Percentiles rank a stretch among this genome's conserved stretches.
These are phyloP conservation scores for Suillus cothurnatus DNA, from an alignment of 768 basidiomycete genomes.

Conservation along the genomic window DNA sequence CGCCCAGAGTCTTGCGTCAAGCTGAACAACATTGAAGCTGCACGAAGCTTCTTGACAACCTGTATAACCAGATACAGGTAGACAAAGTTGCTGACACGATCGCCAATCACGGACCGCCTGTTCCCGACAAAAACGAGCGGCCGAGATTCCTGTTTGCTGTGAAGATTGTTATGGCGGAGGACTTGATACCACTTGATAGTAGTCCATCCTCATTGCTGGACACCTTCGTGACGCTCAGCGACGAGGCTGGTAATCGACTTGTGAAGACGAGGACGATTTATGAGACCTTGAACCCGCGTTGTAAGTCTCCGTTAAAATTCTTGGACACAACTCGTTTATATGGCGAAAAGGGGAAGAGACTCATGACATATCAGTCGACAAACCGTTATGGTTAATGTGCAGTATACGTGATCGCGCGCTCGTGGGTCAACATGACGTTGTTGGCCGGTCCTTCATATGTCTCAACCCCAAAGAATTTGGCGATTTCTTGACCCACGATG, in stretches of 20 bases:
- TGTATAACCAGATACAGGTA: slow-evolving; percentile 90
- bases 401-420: slow-evolving; percentile 90
- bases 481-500: slow-evolving; percentile 87
- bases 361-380: slow-evolving; percentile 91
- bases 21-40: slow-evolving; percentile 95
- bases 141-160: slow-evolving; percentile 87
- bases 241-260: slow-evolving; percentile 84
- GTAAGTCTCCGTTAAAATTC: slow-evolving; percentile 45
- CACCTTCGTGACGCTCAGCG: slow-evolving; percentile 93
- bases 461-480: slow-evolving; percentile 87
- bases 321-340: slow-evolving; percentile 12
- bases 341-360: slow-evolving; percentile 85
- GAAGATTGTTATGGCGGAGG: slow-evolving; percentile 92
- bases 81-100: slow-evolving; percentile 79
- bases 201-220: slow-evolving; percentile 82
- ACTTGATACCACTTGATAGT: slow-evolving; percentile 74
- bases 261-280: slow-evolving; percentile 97
- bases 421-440: slow-evolving; percentile 89
- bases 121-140: slow-evolving; percentile 68
- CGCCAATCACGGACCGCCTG: slow-evolving; percentile 58
- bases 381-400: slow-evolving; percentile 96
- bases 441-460: slow-evolving; percentile 90
- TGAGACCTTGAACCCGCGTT: slow-evolving; percentile 87
- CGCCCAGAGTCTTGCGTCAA: slow-evolving; percentile 93
- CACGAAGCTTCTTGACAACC: slow-evolving; percentile 89